Evolutionary conservation across 2,329 filamentous ascomycete species (phyloP), one percentile per base, ranked within the genome.

Genomic region (Metarhizium rileyi): DNA sequence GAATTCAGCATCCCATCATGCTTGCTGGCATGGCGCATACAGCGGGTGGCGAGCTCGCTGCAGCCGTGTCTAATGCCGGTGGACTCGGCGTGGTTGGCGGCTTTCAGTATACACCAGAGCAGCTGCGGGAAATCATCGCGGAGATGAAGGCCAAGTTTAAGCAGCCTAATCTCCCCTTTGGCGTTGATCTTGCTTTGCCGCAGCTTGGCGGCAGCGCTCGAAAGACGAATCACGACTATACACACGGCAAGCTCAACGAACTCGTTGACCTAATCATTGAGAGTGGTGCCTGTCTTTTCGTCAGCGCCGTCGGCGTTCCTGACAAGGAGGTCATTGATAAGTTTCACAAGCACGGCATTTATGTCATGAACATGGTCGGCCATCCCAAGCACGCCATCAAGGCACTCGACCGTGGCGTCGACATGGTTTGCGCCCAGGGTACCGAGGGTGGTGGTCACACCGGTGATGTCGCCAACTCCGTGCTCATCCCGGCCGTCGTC

Each of bases 291-390:
- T 81, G 76, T 62, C 70, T 96, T 45, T 96, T 97, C 63, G 89
- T 96, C 40, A 83, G 77, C 47, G 91, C 91, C 1, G 90, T 96
- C 0, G 91, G 91, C 8, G 85, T 96, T 22, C 91, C 91, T 16
- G 88, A 90, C 0, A 71, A 73, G 43, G 67, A 73, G 50, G 80
- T 90, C 4, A 85, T 96, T 50, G 81, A 87, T 57, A 72, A 81
- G 43, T 74, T 97, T 42, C 91, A 97, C 62, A 75, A 76, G 8
- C 84, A 86, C 0, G 87, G 86, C 0, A 86, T 97, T 38, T 64
- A 94, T 52, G 76, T 96, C 33, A 96, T 96, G 90, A 96, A 96
- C 66, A 96, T 96, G 90, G 90, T 96, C 20, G 91, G 91, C 0
- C 87, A 90, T 59, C 90, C 91, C 2, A 89, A 86, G 64, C 91